Conservation (phyloP, 192 early-diverging fungal genomes). For the Gamsiella multidivaricata region DNA sequence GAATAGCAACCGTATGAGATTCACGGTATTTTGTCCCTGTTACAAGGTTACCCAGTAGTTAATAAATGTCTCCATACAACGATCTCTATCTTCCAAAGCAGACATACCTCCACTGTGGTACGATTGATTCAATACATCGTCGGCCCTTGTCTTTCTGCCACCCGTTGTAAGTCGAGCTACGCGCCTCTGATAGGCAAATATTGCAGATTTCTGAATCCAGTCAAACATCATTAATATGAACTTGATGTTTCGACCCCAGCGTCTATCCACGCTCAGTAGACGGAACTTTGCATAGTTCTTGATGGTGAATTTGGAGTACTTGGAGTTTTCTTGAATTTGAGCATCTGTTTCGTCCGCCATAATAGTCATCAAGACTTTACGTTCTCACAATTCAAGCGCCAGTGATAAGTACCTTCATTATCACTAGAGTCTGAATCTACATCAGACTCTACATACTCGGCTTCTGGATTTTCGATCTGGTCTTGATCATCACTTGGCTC, state of each 20-base stretch:
- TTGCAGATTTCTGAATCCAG: conserved; percentile 26
- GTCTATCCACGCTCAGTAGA: conserved; percentile 13
- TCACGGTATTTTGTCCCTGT: conserved; percentile 21
- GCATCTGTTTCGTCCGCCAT: background rate
- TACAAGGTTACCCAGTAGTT: background rate
- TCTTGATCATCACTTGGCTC: no score
- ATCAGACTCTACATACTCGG: no score
- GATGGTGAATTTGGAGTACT: conserved; percentile 17
- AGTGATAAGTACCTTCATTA: no score
- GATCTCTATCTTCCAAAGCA: background rate
- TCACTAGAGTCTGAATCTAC: no score
- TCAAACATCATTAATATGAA: conserved; percentile 37
- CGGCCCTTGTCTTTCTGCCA: conserved; percentile 25
- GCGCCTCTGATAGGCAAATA: conserved; percentile 24
- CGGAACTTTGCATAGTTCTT: conserved; percentile 27
- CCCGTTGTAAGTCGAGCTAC: background rate
- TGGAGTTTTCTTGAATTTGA: background rate
- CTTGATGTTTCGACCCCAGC: conserved; percentile 22
- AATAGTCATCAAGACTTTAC: no score
- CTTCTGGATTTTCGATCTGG: no score
- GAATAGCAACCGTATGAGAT: conserved; percentile 30
- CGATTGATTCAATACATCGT: conserved; percentile 20
- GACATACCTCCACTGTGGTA: conserved; percentile 1
- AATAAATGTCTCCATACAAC: background rate
- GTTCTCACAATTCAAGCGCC: no score